These are phyloP conservation scores for Rutstroemia sp. DNA, from an alignment of 2,329 filamentous ascomycete species.

Conservation along the genomic window DNA sequence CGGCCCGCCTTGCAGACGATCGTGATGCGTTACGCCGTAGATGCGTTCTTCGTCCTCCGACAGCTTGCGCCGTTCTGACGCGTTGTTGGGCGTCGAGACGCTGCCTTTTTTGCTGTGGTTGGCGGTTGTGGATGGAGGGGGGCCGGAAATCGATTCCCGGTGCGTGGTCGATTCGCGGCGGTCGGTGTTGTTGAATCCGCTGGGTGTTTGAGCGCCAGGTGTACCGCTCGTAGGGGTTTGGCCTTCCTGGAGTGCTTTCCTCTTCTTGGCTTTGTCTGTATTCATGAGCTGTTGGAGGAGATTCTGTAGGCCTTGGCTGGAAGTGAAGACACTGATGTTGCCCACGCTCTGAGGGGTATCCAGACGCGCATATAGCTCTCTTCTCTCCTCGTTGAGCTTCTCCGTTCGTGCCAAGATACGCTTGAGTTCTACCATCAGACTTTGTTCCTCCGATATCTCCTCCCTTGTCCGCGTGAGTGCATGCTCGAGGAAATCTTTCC, in stretches of 20 bases:
- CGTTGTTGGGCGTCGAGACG: slow-evolving; percentile 16
- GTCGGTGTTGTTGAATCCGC: slow-evolving; percentile 30
- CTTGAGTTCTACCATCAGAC: slow-evolving; percentile 81
- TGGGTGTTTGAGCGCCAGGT: slow-evolving; percentile 27
- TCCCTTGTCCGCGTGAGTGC: slow-evolving; percentile 74
- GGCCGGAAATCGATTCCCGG: slow-evolving; percentile 26
- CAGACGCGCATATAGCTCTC: slow-evolving; percentile 78
- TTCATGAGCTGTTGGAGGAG: slow-evolving; percentile 76
- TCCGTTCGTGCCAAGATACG: slow-evolving; percentile 84
- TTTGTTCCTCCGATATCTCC: slow-evolving; percentile 87
- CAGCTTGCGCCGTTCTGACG: slow-evolving; percentile 59
- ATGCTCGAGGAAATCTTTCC: slow-evolving; percentile 79
- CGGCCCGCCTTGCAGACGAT: slow-evolving; percentile 77
- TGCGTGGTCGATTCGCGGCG: slow-evolving; percentile 29
- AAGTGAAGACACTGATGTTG: slow-evolving; percentile 71
- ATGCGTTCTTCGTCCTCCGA: slow-evolving; percentile 66
- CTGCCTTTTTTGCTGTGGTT: slow-evolving; percentile 27
- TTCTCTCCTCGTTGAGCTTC: slow-evolving; percentile 78
- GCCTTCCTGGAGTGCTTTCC: slow-evolving; percentile 59
- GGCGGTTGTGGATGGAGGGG: slow-evolving; percentile 27
- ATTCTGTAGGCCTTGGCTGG: slow-evolving; percentile 69
- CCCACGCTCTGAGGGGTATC: slow-evolving; percentile 68
- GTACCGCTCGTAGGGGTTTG: slow-evolving; percentile 31
- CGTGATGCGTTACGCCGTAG: slow-evolving; percentile 80
- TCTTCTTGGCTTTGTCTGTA: slow-evolving; percentile 84